Conservation (phyloP, 2,329 filamentous ascomycete species). For the Chaetomium globosum region DNA sequence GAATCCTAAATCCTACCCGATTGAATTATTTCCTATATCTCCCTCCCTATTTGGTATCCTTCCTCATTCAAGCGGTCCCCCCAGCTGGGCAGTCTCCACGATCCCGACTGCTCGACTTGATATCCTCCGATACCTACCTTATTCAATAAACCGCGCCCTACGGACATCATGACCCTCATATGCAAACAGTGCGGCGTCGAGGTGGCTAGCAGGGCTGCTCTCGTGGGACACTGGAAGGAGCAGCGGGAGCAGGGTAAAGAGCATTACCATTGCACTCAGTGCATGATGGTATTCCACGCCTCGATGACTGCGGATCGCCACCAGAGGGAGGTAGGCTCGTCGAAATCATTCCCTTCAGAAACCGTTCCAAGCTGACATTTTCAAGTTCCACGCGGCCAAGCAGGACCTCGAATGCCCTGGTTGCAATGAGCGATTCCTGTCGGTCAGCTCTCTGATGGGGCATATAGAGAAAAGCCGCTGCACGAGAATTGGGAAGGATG, state of each 20-base stretch:
- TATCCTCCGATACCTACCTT: not conserved
- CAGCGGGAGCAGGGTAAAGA: slow-evolving; percentile 14
- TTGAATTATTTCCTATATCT: not conserved
- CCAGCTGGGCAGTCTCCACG: not conserved
- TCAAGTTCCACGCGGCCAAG: slow-evolving; percentile 23
- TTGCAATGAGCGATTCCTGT: slow-evolving; percentile 46
- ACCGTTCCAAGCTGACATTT: not conserved
- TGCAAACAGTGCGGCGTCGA: slow-evolving; percentile 21
- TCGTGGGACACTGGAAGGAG: slow-evolving; percentile 26
- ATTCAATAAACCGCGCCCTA: not conserved
- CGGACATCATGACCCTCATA: slow-evolving; percentile 1
- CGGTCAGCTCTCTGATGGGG: slow-evolving; percentile 45
- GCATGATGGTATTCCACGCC: slow-evolving; percentile 20
- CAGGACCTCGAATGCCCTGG: slow-evolving; percentile 51
- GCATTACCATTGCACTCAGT: slow-evolving; percentile 27
- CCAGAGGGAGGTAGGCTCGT: slow-evolving; percentile 6
- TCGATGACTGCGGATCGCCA: slow-evolving; percentile 7
- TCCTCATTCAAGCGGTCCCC: not conserved
- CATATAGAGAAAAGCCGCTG: slow-evolving; percentile 53
- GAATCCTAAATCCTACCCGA: not conserved
- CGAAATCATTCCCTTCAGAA: not conserved
- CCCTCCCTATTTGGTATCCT: too few species aligned
- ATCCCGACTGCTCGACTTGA: not conserved
- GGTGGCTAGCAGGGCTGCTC: slow-evolving; percentile 6
- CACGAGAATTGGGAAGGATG: slow-evolving; percentile 39